These are phyloP conservation scores for Lecanoromycetidae sp. DNA, from an alignment of 2,329 filamentous ascomycete genomes.

Conservation along the genomic window DNA sequence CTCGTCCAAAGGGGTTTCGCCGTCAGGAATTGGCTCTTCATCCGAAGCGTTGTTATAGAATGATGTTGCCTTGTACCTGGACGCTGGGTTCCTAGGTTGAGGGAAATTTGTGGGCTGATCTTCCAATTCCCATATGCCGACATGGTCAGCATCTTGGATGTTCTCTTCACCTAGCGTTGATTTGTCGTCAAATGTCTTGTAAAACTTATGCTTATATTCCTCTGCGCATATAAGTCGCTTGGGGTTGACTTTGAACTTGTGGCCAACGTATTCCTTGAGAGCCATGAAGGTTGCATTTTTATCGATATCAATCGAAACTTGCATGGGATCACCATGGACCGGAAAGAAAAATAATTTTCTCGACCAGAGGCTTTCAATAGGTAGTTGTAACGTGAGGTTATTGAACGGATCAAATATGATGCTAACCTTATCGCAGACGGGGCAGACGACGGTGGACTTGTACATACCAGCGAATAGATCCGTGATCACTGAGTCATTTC, in stretches of 20 bases:
- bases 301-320: conserved; percentile 66
- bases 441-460: conserved; percentile 92
- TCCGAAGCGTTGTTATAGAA: conserved; percentile 22
- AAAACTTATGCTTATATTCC: conserved; percentile 72
- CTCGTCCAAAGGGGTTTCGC: conserved; percentile 34
- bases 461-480: conserved; percentile 97
- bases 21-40: conserved; percentile 29
- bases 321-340: conserved; percentile 56
- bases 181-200: conserved; percentile 68
- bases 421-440: conserved; percentile 83
- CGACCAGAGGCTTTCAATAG: conserved; percentile 71
- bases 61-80: conserved; percentile 22
- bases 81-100: conserved; percentile 36
- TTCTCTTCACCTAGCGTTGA: conserved; percentile 55
- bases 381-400: conserved; percentile 80
- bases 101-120: conserved; percentile 66
- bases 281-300: conserved; percentile 48
- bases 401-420: conserved; percentile 98
- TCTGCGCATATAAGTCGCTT: conserved; percentile 66
- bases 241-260: conserved; percentile 39
- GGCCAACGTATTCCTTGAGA: conserved; percentile 41
- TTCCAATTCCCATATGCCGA: conserved; percentile 68
- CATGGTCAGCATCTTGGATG: conserved; percentile 51
- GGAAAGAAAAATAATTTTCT: conserved; percentile 67
- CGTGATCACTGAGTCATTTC: conserved; percentile 89